Evolutionary conservation across 73 alveolate species (phyloP), one percentile per base, ranked within the genome.

Genomic region (Halteria grandinella): DNA sequence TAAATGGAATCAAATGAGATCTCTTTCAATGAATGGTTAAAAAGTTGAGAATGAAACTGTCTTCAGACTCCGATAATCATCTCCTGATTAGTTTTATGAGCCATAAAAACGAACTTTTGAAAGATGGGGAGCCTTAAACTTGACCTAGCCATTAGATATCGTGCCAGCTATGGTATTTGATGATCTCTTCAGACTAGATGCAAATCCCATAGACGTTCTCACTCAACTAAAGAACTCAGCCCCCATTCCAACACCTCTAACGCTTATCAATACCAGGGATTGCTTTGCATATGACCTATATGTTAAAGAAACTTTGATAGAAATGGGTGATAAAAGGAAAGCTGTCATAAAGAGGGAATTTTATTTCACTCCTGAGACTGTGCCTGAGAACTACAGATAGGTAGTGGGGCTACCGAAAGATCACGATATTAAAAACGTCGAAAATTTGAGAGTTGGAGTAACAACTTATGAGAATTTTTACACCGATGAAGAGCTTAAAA

Each of bases 221-320:
- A 39, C 63, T 40, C 41, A 43, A 63, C 37, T 47, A 32, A 59
- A 15, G 70, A 80, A 53, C 27, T 59, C 62, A 69, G 60, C 32
- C 48, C 36, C 28, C n/a, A 47, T 70, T 6, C 87, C 92, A 12
- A 71, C 62, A 43, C 94, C 95, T 7, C 54, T 92, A 12, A 89
- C 89, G 44, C 59, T 81, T 0, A 86, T 92, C 25, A 79, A 91
- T 23, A 89, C 98, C 0, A 69, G 98, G 55, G 98, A 92, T 66
- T 84, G 93, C 31, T 92, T 89, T 62, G 94, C 92, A 1, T 92
- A 78, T 59, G 96, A 92, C 51, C 75, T 92, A n/a, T 32, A 51
- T 54, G 83, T 48, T 12, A 83, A 72, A 31, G 59, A 51, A 6
- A 48, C 92, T 29, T 27, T 32, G 33, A 70, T 85, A 39, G 33